Conservation (phyloP, 371 early-diverging fungal species). For the Rhizopus arrhizus region DNA sequence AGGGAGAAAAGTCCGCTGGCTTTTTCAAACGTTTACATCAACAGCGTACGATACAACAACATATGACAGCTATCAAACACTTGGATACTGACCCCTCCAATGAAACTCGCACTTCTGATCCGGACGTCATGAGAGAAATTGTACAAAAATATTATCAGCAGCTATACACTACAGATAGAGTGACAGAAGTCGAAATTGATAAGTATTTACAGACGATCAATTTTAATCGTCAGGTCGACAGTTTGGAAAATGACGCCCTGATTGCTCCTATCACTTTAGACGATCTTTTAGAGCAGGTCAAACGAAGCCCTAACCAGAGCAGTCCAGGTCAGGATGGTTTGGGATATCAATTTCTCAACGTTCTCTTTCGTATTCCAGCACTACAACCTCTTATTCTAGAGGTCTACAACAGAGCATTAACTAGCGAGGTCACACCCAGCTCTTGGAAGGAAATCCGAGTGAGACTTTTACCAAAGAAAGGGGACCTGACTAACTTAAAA, state of each 20-base stretch:
- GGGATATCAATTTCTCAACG: background rate
- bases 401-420: conserved; percentile 30
- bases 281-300: background rate
- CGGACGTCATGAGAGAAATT: background rate
- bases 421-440: background rate
- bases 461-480: conserved; percentile 16
- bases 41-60: conserved; percentile 2
- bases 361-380: background rate
- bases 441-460: conserved; percentile 20
- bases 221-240: background rate
- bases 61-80: background rate
- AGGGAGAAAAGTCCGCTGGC: conserved; percentile 5
- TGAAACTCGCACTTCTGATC: background rate
- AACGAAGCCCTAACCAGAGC: conserved; percentile 6
- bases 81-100: background rate
- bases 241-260: background rate
- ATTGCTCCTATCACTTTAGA: conserved; percentile 9
- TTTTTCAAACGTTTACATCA: conserved; percentile 5
- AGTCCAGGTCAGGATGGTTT: conserved; percentile 2
- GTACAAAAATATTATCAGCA: conserved; percentile 2
- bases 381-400: background rate
- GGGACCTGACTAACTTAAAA: conserved; percentile 12
- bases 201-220: background rate
- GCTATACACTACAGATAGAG: background rate
- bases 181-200: background rate